phyloP scores from a whole-genome alignment of 495 filamentous ascomycete species.

The Aspergillus ellipticus region DNA sequence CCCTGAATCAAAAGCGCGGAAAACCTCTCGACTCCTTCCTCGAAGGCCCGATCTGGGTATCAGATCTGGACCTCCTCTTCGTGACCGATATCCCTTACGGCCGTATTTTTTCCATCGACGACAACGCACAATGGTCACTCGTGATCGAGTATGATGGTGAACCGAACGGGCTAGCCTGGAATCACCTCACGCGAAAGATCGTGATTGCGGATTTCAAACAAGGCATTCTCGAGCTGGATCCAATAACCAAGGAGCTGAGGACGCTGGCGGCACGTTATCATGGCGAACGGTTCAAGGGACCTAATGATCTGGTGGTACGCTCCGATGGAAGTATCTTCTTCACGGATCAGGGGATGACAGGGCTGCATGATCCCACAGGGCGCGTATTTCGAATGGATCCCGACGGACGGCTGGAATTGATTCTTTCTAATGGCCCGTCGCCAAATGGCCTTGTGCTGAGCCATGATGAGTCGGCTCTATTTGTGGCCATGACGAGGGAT shows the following conservation, averaged over 20 bases:
- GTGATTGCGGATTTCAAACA: slow-evolving; percentile 12
- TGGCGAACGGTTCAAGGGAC: slow-evolving; percentile 12
- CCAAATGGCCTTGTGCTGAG: neutral
- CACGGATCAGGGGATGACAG: slow-evolving; percentile 11
- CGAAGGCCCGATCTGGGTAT: slow-evolving; percentile 6
- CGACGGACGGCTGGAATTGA: neutral
- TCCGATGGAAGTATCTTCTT: slow-evolving; percentile 5
- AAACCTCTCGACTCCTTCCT: slow-evolving; percentile 13
- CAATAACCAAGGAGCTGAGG: neutral
- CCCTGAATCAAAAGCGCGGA: slow-evolving; percentile 9
- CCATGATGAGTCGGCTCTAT: neutral
- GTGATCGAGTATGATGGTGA: neutral
- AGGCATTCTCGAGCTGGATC: slow-evolving; percentile 9
- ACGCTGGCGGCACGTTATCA: slow-evolving; percentile 7
- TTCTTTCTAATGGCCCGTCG: slow-evolving; percentile 3
- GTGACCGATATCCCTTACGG: slow-evolving; percentile 10
- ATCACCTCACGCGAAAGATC: slow-evolving; percentile 1
- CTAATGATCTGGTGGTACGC: slow-evolving; percentile 6
- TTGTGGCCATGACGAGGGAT: slow-evolving; percentile 4
- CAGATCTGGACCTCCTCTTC: slow-evolving; percentile 1
- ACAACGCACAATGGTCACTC: neutral
- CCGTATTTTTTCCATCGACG: slow-evolving; percentile 10
- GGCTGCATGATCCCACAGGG: slow-evolving; percentile 1
- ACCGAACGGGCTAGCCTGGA: slow-evolving; percentile 1
- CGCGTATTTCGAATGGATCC: neutral